phyloP scores from a whole-genome alignment of 768 basidiomycete species.

The Podaxis mareebaensis region DNA sequence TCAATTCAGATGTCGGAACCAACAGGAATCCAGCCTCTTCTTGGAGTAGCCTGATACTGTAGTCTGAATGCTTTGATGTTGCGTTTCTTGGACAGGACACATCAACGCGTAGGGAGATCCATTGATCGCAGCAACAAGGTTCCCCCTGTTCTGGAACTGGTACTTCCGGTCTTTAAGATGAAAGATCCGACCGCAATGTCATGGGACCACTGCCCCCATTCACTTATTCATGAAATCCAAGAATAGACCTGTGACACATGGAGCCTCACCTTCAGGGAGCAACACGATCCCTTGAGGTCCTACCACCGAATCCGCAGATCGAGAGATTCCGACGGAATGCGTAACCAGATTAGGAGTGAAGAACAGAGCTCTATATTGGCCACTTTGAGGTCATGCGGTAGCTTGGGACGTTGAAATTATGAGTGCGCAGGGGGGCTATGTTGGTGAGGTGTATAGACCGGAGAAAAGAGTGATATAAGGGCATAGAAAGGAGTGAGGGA shows the following conservation, averaged over 20 bases:
- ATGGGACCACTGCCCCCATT: neutral
- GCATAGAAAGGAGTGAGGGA: neutral
- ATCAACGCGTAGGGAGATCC: neutral
- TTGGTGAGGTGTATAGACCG: neutral
- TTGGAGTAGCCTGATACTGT: neutral
- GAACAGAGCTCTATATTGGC: too few relatives aligned
- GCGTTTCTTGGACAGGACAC: neutral
- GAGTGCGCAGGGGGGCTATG: too few relatives aligned
- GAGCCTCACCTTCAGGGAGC: neutral
- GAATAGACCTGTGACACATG: neutral
- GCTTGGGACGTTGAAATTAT: too few relatives aligned
- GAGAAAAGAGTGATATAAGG: neutral
- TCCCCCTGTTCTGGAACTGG: neutral
- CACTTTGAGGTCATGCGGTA: too few relatives aligned
- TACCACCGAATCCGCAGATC: too few relatives aligned
- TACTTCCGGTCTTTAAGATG: neutral
- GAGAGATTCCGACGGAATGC: too few relatives aligned
- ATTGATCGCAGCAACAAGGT: neutral
- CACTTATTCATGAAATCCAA: neutral
- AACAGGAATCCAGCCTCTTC: neutral
- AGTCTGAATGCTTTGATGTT: neutral
- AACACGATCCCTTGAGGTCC: neutral
- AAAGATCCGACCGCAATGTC: neutral
- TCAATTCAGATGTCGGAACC: neutral
- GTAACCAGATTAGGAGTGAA: too few relatives aligned